A percentile compares a stretch with the other conserved stretches of the same genome.
These are phyloP conservation scores for Tillandsia fasciculata DNA, from an alignment of 176 grass and related monocot genomes.

Conservation along the genomic window DNA sequence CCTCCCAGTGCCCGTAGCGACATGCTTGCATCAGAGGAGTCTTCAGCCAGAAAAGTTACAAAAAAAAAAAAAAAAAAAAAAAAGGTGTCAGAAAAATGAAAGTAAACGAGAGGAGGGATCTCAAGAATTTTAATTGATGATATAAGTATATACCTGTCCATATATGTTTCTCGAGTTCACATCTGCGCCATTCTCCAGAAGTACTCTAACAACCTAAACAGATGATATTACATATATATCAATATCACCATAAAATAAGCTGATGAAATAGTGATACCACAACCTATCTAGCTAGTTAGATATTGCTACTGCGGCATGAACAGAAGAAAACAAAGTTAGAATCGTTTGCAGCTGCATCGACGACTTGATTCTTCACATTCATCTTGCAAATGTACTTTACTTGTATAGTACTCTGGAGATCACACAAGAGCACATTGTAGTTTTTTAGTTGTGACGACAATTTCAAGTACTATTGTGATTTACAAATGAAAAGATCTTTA, in stretches of 20 bases:
- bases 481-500: no score
- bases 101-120: not conserved
- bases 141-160: conserved; percentile 41
- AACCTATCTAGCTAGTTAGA: no score
- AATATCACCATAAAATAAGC: not conserved
- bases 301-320: no score
- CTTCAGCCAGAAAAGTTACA: conserved; percentile 14
- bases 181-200: conserved; percentile 63
- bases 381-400: not conserved
- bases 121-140: not conserved
- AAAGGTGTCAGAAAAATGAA: not conserved
- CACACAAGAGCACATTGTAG: no score
- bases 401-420: not conserved
- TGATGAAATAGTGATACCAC: no score
- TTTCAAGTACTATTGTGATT: no score
- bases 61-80: not conserved
- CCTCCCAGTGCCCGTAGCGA: conserved; percentile 65
- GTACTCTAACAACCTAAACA: conserved; percentile 44
- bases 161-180: conserved; percentile 56
- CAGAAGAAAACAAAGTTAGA: no score
- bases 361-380: no score
- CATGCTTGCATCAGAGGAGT: conserved; percentile 90
- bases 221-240: not conserved
- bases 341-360: no score
- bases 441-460: no score